Base-by-base conservation (phyloP, 768 basidiomycete species). In the Sporobolomyces phaffii region DNA sequence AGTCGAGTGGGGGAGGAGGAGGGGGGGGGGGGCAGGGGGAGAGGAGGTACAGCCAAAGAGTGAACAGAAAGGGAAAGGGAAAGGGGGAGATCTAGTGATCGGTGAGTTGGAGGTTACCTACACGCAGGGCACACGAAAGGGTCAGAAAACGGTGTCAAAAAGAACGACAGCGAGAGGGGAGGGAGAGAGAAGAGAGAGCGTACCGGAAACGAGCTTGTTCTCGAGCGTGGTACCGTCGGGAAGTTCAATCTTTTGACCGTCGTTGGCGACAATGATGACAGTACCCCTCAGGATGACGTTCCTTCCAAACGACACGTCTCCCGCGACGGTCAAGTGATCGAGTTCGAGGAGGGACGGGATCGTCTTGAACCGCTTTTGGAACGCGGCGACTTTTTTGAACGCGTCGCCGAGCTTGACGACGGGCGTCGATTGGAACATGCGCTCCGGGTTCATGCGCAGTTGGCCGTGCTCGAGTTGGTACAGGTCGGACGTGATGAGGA, bases 391-490 rank as follows among this genome's bases (percentile, higher is more conserved):
- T 84, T 90, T 93, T 83, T 93, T 96, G 85, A 98, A 96, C 77
- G 89, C 88, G 78, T 92, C 90, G 49, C 92, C 91, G 53, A 96
- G 84, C 81, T 96, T 96, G 83, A 97, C 89, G 53, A 94, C 91
- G n/a, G 92, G 94, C 31, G 90, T 80, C 24, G 84, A 75, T 75
- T 83, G 84, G 75, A 92, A 91, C 86, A 90, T 87, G 72, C 90
- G 80, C 43, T 83, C 81, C 68, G 84, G 84, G 76, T 88, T 90
- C 82, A 96, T 88, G 70, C 90, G 83, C 65, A 94, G 83, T 73
- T 87, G 87, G 24, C 92, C 92, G 76, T 96, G 89, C 77, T 86
- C 81, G 56, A 96, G 82, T 60, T 88, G 88, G 80, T 96, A 97
- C 72, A 96, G 86, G 77, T 92, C 90, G 65, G 87, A 89, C 81